Evolutionary conservation across 2,329 filamentous ascomycete species (phyloP), one percentile per base, ranked within the genome.

Genomic region (Hawksworthiomyces lignivorus): DNA sequence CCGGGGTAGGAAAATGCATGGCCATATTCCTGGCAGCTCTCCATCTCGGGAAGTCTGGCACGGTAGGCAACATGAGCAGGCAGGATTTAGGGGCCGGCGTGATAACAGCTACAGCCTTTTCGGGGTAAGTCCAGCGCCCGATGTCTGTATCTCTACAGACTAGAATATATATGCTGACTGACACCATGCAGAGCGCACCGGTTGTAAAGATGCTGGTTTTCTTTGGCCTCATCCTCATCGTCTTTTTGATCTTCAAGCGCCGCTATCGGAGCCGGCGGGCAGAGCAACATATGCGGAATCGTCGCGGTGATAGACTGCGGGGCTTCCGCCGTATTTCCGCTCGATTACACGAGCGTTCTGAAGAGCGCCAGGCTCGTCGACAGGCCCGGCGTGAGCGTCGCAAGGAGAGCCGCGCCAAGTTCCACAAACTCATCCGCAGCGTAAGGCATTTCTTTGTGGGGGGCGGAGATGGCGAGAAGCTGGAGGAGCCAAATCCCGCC

Each of bases 391-490:
- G 52, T 11, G 52, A 54, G 36, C 50, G 52, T 12, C 50, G 49
- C n/a, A 50, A 47, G 31, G 41, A 47, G n/a, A 40, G 48, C 21
- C 42, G 43, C 2, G 31, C 51, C 18, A 56, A 58, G 24, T 54
- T 62, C 45, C 41, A 52, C 4, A 52, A 56, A 22, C 42, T 68
- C 17, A 47, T 65, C 29, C 47, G 52, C 31, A 35, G 24, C 15
- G 17, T 45, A 10, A 47, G 52, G n/a, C 34, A 43, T 19, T 29
- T 55, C 21, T 36, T 45, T 14, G 43, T 43, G 31, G 47, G 55
- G 15, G 29, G 47, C 35, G 52, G 54, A 17, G 56, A 57, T 17
- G 58, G 61, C 42, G 64, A 67, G 50, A 65, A 67, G 38, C n/a
- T 41, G 9, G 14, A 12, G 26, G 31, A 33, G 11, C 14, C 31